Percentiles rank a stretch among this genome's conserved stretches.
Conservation (phyloP, 1,284 basidiomycete genomes). For the Exsudoporus floridanus region DNA sequence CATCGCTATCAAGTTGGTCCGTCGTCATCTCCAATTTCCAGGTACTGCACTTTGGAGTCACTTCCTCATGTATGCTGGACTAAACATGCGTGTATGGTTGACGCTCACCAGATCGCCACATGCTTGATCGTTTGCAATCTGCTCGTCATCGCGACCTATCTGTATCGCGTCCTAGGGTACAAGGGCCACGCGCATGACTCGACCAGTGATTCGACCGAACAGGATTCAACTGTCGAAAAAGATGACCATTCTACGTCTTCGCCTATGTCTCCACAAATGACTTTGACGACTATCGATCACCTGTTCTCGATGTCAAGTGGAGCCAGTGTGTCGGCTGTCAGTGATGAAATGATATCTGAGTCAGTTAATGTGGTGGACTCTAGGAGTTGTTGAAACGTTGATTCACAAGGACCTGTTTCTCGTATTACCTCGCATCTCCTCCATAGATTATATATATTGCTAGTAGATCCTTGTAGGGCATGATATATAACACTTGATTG, state of each 20-base stretch:
- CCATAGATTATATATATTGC: no score
- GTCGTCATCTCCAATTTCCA: conserved; percentile 12
- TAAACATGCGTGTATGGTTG: background rate
- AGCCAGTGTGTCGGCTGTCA: background rate
- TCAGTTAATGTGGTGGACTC: background rate
- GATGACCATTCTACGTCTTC: background rate
- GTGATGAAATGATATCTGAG: background rate
- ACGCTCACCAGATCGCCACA: conserved; percentile 10
- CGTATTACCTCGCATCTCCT: no score
- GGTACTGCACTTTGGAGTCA: conserved; percentile 7
- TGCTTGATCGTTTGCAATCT: conserved; percentile 20
- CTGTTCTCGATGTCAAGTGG: background rate
- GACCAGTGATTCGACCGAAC: background rate
- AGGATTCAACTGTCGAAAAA: background rate
- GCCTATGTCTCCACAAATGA: background rate
- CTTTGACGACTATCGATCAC: conserved; percentile 19
- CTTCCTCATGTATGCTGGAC: background rate
- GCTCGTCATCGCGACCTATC: conserved; percentile 20
- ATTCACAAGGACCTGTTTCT: background rate
- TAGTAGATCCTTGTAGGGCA: no score
- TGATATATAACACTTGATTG: no score
- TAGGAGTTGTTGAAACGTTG: no score
- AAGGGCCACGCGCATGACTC: background rate
- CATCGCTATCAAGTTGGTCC: background rate
- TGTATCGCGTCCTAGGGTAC: conserved; percentile 16